A percentile compares a stretch with the other conserved stretches of the same genome.
These are phyloP conservation scores for Kodamaea hsintzibuensis DNA, from an alignment of 805 yeast genomes.

Conservation along the genomic window DNA sequence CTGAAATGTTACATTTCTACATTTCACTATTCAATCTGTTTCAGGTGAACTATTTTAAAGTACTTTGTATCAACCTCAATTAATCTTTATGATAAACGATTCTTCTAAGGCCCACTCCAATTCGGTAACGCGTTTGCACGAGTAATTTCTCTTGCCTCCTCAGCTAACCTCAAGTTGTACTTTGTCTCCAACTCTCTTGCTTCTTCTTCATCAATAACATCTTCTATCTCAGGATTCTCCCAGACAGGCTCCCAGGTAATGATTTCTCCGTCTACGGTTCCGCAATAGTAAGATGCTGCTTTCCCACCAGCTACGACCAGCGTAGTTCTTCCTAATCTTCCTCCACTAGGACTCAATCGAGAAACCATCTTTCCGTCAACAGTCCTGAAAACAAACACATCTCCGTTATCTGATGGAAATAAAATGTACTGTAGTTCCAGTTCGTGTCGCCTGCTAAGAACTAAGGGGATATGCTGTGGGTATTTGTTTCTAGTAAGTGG, in stretches of 20 bases:
- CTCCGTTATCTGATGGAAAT: slow-evolving; percentile 78
- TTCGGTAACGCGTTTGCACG: neutral
- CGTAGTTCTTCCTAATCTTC: slow-evolving; percentile 46
- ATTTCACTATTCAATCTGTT: no score
- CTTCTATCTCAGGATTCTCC: slow-evolving; percentile 9
- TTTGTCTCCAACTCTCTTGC: neutral
- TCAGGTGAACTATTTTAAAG: no score
- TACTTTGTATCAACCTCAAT: no score
- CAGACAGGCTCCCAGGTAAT: slow-evolving; percentile 48
- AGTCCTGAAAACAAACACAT: slow-evolving; percentile 57
- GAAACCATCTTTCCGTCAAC: slow-evolving; percentile 63
- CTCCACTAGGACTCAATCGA: slow-evolving; percentile 50
- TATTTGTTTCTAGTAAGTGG: slow-evolving; percentile 70
- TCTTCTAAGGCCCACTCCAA: neutral
- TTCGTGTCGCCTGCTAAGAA: slow-evolving; percentile 52
- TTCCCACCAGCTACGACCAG: slow-evolving; percentile 52
- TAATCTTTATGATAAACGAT: no score
- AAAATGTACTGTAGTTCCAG: slow-evolving; percentile 58
- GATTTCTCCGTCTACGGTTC: slow-evolving; percentile 69
- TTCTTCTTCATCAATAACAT: slow-evolving; percentile 6
- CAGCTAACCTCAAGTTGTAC: slow-evolving; percentile 6
- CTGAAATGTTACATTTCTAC: no score
- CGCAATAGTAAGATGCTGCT: slow-evolving; percentile 51
- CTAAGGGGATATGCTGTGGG: slow-evolving; percentile 49
- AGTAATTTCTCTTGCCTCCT: slow-evolving; percentile 12